A percentile compares a stretch with the other conserved stretches of the same genome.
These are phyloP conservation scores for Oryza punctata DNA, from an alignment of 176 grass and related monocot species.

Conservation along the genomic window DNA sequence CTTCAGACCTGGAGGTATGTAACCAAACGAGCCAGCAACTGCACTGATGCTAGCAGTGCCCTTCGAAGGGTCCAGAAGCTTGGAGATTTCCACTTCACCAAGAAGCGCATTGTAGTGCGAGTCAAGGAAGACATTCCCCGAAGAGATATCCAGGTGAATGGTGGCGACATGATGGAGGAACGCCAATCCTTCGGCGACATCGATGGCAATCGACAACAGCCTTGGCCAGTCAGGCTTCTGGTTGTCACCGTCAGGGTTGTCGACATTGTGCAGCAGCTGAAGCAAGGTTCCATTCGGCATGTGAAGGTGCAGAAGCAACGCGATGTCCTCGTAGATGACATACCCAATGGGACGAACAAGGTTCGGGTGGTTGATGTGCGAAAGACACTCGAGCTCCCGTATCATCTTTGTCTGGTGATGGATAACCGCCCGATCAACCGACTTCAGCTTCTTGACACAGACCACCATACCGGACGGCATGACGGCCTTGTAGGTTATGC, in stretches of 20 bases:
- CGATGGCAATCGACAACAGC: conserved; percentile 67
- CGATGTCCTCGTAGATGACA: conserved; percentile 82
- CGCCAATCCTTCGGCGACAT: conserved; percentile 71
- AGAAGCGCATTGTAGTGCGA: conserved; percentile 67
- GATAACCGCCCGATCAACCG: conserved; percentile 65
- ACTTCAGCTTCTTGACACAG: conserved; percentile 86
- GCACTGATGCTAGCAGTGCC: conserved; percentile 95
- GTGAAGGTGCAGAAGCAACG: conserved; percentile 73
- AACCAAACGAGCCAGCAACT: conserved; percentile 88
- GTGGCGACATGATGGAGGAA: conserved; percentile 87
- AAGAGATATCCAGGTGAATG: conserved; percentile 94
- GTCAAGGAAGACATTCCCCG: conserved; percentile 77
- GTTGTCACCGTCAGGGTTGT: conserved; percentile 2
- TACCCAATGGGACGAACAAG: conserved; percentile 80
- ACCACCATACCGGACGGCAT: conserved; percentile 91
- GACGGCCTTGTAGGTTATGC: conserved; percentile 71
- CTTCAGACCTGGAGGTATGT: conserved; percentile 91
- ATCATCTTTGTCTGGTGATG: conserved; percentile 92
- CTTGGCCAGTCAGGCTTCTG: conserved; percentile 71
- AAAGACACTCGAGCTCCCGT: conserved; percentile 74
- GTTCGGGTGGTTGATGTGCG: conserved; percentile 73
- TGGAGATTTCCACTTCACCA: conserved; percentile 91
- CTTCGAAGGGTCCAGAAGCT: conserved; percentile 86
- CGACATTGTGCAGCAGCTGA: conserved; percentile 56
- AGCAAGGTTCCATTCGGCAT: conserved; percentile 82